A percentile compares a stretch with the other conserved stretches of the same genome.
These are phyloP conservation scores for Actinomortierella wolfii DNA, from an alignment of 371 early-diverging fungal species.

Conservation along the genomic window DNA sequence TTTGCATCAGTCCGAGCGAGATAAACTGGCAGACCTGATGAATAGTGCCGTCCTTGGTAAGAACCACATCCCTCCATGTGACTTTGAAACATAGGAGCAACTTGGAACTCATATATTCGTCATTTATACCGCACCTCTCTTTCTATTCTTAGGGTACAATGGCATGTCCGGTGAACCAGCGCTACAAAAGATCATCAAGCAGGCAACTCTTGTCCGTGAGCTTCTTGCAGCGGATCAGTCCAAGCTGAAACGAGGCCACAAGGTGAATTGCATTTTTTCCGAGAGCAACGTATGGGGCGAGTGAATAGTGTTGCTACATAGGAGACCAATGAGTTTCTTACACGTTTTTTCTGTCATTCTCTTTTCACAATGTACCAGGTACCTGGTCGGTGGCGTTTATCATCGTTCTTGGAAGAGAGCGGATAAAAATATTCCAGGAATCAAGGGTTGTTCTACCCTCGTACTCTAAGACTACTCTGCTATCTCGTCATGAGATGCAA, in stretches of 20 bases:
- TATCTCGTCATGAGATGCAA: no score
- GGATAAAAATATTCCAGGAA: constrained; percentile 16
- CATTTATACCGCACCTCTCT: background rate
- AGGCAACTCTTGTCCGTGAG: constrained; percentile 47
- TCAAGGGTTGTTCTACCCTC: no score
- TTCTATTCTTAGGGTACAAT: constrained; percentile 26
- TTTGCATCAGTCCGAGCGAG: constrained; percentile 47
- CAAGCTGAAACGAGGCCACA: constrained; percentile 34
- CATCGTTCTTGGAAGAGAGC: constrained; percentile 38
- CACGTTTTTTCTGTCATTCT: background rate
- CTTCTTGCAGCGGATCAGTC: constrained; percentile 20
- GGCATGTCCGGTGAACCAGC: constrained; percentile 46
- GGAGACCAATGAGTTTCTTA: background rate
- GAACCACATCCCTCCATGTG: no score
- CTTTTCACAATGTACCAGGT: constrained; percentile 2
- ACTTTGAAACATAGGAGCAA: no score
- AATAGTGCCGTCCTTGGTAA: constrained; percentile 51
- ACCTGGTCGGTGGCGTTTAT: constrained; percentile 31
- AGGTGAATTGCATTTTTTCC: constrained; percentile 18
- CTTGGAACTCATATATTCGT: no score
- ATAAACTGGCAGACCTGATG: constrained; percentile 47
- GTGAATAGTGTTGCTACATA: constrained; percentile 8
- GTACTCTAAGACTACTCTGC: no score
- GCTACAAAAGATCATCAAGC: constrained; percentile 46
- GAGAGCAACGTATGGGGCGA: constrained; percentile 5